Evolutionary conservation across 129 eudicot species (phyloP), one percentile per base, ranked within the genome.

Genomic region (Sambucus nigra): DNA sequence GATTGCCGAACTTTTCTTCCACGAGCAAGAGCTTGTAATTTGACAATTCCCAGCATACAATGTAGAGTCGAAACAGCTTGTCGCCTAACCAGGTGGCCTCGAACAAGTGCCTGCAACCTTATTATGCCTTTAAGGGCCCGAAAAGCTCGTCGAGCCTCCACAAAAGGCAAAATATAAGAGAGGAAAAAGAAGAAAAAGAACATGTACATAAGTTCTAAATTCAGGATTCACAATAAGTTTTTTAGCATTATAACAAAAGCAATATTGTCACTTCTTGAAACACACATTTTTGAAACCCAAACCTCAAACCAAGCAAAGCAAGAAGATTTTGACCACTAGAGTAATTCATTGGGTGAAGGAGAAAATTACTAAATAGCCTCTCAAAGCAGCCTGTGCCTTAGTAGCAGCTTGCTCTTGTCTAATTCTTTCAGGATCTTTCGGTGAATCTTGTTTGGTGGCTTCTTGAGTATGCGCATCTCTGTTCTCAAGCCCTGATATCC

Each of bases 71-170:
- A 62, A 59, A 76, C 63, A 53, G 83, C 84, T 67, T 81, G 88
- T 47, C 89, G 70, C n/a, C 89, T 67, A 52, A 81, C 89, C 48
- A 81, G 63, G 39, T 67, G 78, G 5, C 89, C 89, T 20, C 84
- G 89, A 49, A 76, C 67, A 53, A 81, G 66, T 44, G 83, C 89
- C 60, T 76, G 89, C 25, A 81, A 49, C 51, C 70, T 63, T 58
- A 70, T 59, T 18, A 76, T 67, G 69, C 76, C 81, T 63, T 73
- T 73, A 23, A 73, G 75, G 20, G 68, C 47, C 65, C 60, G 24
- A 62, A 73, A 73, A 68, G 59, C 75, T 6, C 71, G 78, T 1
- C 89, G 89, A 38, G 78, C 89, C 89, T 81, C 14, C 51, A 63
- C 41, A 31, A 13, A 26, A 46, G 38, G 39, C 40, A 47, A n/a